These are phyloP conservation scores for Phaseolus lunatus DNA, from an alignment of 306 rosid species.

Conservation along the genomic window DNA sequence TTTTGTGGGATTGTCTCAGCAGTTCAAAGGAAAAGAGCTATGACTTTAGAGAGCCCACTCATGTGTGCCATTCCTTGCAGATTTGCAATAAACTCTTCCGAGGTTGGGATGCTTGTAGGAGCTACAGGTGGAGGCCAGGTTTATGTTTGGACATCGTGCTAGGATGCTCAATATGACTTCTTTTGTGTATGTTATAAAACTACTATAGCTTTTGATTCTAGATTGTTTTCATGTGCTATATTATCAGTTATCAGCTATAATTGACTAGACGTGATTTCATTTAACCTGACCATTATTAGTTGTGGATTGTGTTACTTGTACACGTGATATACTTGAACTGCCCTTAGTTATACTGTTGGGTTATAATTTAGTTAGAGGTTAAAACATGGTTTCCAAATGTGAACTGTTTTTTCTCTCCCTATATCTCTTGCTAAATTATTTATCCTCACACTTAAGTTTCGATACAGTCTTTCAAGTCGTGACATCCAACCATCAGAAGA, in stretches of 20 bases:
- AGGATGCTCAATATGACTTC: constrained; percentile 23
- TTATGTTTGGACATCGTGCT: constrained; percentile 53
- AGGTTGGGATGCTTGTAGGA: constrained; percentile 62
- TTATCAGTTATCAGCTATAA: not conserved
- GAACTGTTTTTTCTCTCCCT: no score
- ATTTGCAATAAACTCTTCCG: constrained; percentile 66
- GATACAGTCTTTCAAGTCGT: no score
- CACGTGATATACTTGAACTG: no score
- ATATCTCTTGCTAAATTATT: no score
- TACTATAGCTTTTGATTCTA: not conserved
- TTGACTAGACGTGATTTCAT: not conserved
- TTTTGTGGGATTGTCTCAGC: constrained; percentile 40
- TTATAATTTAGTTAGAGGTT: no score
- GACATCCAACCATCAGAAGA: no score
- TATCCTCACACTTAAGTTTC: no score
- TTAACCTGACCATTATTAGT: no score
- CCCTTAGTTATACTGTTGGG: no score
- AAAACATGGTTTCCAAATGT: no score
- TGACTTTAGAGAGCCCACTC: constrained; percentile 67
- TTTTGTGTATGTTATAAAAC: not conserved
- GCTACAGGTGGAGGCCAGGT: constrained; percentile 63
- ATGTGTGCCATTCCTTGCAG: constrained; percentile 87
- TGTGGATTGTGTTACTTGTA: no score
- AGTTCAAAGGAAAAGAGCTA: constrained; percentile 48
- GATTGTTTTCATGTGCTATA: constrained; percentile 1